Evolutionary conservation across 129 eudicot genomes (phyloP).

Genomic region (Rutidosis leptorrhynchoides): DNA sequence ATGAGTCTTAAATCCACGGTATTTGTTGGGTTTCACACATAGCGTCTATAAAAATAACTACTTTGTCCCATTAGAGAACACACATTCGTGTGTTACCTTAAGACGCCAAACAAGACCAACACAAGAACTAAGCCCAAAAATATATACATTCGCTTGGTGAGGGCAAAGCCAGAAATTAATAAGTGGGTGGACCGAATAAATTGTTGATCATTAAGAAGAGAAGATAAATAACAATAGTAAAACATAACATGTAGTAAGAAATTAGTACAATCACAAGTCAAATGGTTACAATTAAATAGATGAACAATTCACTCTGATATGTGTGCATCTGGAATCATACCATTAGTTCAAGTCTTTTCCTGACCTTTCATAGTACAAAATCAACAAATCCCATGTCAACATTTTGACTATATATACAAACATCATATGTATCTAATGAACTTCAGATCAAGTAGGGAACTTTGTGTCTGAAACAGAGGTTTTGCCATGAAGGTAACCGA

Average conservation of each 20-base stretch:
- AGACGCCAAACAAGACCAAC: background rate
- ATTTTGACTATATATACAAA: background rate
- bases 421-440: background rate
- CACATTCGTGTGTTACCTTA: background rate
- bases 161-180: background rate
- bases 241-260: background rate
- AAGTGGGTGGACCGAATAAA: background rate
- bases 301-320: constrained; percentile 2
- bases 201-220: background rate
- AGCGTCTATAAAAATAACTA: background rate
- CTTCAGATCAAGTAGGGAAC: background rate
- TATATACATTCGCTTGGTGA: background rate
- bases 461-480: constrained; percentile 4
- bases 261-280: background rate
- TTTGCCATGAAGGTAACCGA: constrained; percentile 14
- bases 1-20: no score
- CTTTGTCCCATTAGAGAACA: background rate
- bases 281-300: background rate
- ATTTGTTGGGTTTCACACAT: no score
- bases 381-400: constrained; percentile 1
- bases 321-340: constrained; percentile 4
- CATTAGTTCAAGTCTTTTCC: background rate
- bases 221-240: background rate
- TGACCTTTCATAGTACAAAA: background rate
- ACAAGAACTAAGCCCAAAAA: background rate